Evolutionary conservation across 2,329 filamentous ascomycete species (phyloP), one percentile per base, ranked within the genome.

Genomic region (Claviceps paspali): DNA sequence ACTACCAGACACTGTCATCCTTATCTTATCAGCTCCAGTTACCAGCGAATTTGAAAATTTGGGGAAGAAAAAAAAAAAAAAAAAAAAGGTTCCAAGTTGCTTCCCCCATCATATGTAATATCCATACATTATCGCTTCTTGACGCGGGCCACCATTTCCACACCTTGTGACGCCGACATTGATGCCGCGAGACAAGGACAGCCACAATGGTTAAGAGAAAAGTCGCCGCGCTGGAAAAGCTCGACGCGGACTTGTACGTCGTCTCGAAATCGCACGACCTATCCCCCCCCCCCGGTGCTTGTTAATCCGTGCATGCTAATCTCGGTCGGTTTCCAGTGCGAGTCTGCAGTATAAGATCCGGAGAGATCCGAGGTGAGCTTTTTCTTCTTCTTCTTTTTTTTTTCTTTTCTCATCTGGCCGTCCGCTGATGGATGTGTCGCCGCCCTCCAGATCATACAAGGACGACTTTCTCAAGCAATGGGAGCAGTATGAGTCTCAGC

Each of bases 291-390:
- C n/a, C n/a, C n/a, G n/a, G n/a, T n/a, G n/a, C n/a, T n/a, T n/a
- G n/a, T n/a, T n/a, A n/a, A n/a, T n/a, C n/a, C n/a, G n/a, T n/a
- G n/a, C n/a, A 34, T 34, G 14, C 23, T 34, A 19, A 26, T 27
- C 4, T 2, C 32, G n/a, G 2, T n/a, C n/a, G 11, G 12, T 10
- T 14, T 2, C 24, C 52, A 82, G 77, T 50, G 78, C 85, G 45
- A 91, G 81, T 60, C 65, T 95, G 36, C 86, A 93, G 56, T 84
- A 93, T 66, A 94, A 93, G 64, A 86, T 94, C 53, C 75, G 81
- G 46, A 73, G 79, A 57, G 87, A 95, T 61, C 85, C 87, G 32
- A 74, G 77, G 70, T 82, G 68, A 54, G 73, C 35, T 24, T 10
- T 19, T 15, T 17, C 27, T 29, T 26, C n/a, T 42, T n/a, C n/a